Evolutionary conservation across 108 stramenopile species (phyloP), one percentile per base, ranked within the genome.

Genomic region (Stephanodiscus minutulus): DNA sequence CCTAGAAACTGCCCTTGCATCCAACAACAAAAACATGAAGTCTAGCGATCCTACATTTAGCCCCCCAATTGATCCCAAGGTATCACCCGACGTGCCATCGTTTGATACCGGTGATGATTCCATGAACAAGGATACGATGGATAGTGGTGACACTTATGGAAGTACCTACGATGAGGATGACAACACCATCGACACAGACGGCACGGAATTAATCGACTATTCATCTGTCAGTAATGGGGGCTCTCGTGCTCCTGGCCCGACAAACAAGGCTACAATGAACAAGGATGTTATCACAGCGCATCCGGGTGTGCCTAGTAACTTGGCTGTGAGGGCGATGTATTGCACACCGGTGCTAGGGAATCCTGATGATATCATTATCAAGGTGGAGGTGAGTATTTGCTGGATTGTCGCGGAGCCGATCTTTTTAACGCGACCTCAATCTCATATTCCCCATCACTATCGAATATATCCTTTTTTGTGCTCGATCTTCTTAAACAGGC

Each of bases 341-440:
- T 75, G 72, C 46, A 43, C 71, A 50, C 82, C 83, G 6, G 48
- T 64, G 61, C 72, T 78, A 1, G 53, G 66, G 12, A 35, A 50
- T 48, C 59, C 48, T 10, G 61, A 79, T 21, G 61, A 87, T 62
- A 82, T 80, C 15, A 82, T 87, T 13, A 53, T 87, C 18, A 84
- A 84, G 47, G 78, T 87, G 21, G 70, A 81, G 69, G 83, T 83
- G 37, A 61, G 79, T 62, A 47, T 28, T 20, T 7, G 21, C 4
- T 36, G 55, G 18, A 11, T 7, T 35, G 28, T 11, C 37, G 20
- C 28, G 18, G 7, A 11, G 31, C 44, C 24, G 17, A 21, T 17
- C 33, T 48, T 18, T 48, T 49, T n/a, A 22, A 44, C 36, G 57
- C 0, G 2, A 29, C 29, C 24, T 37, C 13, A 65, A 22, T 8